A percentile compares a stretch with the other conserved stretches of the same genome.
phyloP scores from a whole-genome alignment of 2,329 filamentous ascomycete genomes.

The Hypoxylon sp. region DNA sequence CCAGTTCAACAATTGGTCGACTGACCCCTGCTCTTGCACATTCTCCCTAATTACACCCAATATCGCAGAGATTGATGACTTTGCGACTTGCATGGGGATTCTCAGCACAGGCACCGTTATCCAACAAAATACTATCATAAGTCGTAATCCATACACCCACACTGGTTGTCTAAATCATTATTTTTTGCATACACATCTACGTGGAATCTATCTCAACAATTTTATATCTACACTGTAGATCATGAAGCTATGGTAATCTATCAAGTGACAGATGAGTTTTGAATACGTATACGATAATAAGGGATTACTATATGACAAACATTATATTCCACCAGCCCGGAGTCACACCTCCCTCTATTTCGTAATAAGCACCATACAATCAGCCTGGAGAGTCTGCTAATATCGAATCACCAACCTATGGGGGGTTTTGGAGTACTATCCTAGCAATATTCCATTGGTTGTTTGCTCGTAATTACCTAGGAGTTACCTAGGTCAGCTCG shows the following conservation, averaged over 20 bases:
- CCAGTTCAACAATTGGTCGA: constrained; percentile 37
- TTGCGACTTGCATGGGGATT: constrained; percentile 28
- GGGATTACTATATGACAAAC: constrained; percentile 20
- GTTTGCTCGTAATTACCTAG: constrained; percentile 24
- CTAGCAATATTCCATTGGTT: constrained; percentile 11
- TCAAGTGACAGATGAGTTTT: constrained; percentile 24
- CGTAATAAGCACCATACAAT: constrained; percentile 27
- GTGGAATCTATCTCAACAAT: constrained; percentile 22
- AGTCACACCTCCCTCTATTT: constrained; percentile 6
- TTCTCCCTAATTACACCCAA: constrained; percentile 45
- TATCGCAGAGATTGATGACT: constrained; percentile 40
- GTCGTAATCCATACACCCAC: constrained; percentile 25
- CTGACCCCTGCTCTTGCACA: constrained; percentile 37
- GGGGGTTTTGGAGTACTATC: constrained; percentile 16
- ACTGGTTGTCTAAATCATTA: constrained; percentile 25
- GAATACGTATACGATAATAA: constrained; percentile 19
- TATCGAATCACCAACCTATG: constrained; percentile 24
- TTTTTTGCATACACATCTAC: constrained; percentile 22
- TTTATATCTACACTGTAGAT: constrained; percentile 31
- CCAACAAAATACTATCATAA: constrained; percentile 3
- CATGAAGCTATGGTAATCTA: constrained; percentile 11
- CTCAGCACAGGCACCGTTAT: constrained; percentile 11
- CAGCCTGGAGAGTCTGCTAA: constrained; percentile 14
- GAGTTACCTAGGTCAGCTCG: background rate
- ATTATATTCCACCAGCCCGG: constrained; percentile 15